Percentiles rank a stretch among this genome's conserved stretches.
Conservation (phyloP, 331 rosid genomes). For the Phaseolus coccineus region DNA sequence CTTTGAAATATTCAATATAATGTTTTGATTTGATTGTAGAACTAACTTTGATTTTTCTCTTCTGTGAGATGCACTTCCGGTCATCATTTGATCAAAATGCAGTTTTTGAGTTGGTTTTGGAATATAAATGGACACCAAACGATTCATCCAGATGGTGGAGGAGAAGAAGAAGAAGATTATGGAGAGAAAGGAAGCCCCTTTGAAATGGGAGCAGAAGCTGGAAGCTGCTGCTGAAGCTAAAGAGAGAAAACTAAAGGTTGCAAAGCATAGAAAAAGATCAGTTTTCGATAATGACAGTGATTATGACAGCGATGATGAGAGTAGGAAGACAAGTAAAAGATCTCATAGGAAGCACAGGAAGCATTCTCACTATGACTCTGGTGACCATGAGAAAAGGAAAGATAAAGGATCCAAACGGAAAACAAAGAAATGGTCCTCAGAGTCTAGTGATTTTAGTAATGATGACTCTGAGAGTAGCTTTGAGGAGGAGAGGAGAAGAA, state of each 20-base stretch:
- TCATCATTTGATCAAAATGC: constrained; percentile 84
- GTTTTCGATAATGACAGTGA: constrained; percentile 62
- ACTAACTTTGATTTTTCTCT: constrained; percentile 97
- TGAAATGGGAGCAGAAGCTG: constrained; percentile 95
- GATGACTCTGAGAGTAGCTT: constrained; percentile 59
- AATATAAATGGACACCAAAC: constrained; percentile 78
- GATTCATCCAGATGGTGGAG: constrained; percentile 92
- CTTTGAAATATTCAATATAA: neutral
- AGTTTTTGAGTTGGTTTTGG: constrained; percentile 77
- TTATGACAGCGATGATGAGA: constrained; percentile 55
- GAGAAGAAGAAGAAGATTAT: constrained; percentile 83
- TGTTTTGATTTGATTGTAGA: constrained; percentile 56
- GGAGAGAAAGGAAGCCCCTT: constrained; percentile 95
- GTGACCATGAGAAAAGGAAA: constrained; percentile 66
- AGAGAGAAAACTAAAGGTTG: constrained; percentile 66
- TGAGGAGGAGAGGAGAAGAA: constrained; percentile 70
- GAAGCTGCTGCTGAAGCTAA: constrained; percentile 87
- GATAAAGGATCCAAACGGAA: constrained; percentile 66
- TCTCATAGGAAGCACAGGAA: constrained; percentile 73
- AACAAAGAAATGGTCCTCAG: constrained; percentile 57
- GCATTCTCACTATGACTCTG: constrained; percentile 62
- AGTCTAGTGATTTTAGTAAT: constrained; percentile 57
- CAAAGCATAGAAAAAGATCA: constrained; percentile 70
- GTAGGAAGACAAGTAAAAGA: constrained; percentile 63
- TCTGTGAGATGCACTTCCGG: constrained; percentile 98